phyloP scores from a whole-genome alignment of 306 rosid species.

The Vigna radiata region DNA sequence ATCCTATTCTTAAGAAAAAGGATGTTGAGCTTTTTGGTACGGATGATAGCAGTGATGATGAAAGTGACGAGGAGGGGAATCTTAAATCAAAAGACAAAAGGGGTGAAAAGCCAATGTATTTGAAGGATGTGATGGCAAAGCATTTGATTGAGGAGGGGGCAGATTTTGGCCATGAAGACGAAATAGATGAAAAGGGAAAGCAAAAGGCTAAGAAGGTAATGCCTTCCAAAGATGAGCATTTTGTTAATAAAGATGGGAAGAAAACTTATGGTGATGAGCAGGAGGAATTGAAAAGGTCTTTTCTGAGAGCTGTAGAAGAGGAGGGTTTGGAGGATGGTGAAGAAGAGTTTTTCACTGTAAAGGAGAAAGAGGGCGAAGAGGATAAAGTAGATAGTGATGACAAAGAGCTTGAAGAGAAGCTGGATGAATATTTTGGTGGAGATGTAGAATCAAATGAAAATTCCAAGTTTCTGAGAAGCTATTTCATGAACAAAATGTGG shows the following conservation, averaged over 20 bases:
- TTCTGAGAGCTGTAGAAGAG: conserved; percentile 60
- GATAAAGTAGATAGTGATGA: conserved; percentile 45
- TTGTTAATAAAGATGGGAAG: conserved; percentile 42
- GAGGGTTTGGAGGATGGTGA: conserved; percentile 57
- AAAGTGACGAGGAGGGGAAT: conserved; percentile 28
- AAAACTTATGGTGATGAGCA: conserved; percentile 71
- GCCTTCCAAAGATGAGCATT: conserved; percentile 62
- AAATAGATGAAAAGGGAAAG: conserved; percentile 31
- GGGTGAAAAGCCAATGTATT: conserved; percentile 53
- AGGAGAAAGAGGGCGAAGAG: conserved; percentile 50
- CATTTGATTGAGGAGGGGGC: conserved; percentile 79
- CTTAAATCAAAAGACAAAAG: conserved; percentile 32
- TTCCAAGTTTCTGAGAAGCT: conserved; percentile 62
- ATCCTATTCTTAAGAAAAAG: conserved; percentile 66
- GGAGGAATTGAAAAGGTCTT: conserved; percentile 65
- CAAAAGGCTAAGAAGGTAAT: conserved; percentile 48
- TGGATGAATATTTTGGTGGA: conserved; percentile 73
- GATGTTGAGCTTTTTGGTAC: conserved; percentile 64
- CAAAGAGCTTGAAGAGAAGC: conserved; percentile 57
- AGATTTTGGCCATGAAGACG: conserved; percentile 55
- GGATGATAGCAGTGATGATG: conserved; percentile 52
- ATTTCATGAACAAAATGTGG: conserved; percentile 76
- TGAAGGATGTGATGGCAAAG: conserved; percentile 79
- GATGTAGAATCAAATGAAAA: conserved; percentile 57
- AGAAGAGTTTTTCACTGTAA: conserved; percentile 60